Percentiles rank a stretch among this genome's conserved stretches.
These are phyloP conservation scores for Nemania sp. DNA, from an alignment of 2,329 filamentous ascomycete genomes.

Conservation along the genomic window DNA sequence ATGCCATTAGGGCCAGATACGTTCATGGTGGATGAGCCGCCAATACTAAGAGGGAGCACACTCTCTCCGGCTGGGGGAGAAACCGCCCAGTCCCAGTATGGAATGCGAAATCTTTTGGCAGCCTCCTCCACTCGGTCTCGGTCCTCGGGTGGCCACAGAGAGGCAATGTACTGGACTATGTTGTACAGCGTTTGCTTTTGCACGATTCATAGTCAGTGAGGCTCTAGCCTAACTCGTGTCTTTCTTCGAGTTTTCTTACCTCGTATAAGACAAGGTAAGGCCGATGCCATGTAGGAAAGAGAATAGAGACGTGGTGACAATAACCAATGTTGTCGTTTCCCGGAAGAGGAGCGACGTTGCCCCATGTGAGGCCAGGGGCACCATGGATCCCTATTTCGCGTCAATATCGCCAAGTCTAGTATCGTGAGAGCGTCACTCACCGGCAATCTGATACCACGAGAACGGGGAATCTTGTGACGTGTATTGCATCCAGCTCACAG, in stretches of 20 bases:
- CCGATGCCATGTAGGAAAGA: conserved; percentile 84
- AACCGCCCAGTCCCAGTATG: conserved; percentile 64
- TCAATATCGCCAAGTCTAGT: not conserved
- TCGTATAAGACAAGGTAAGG: conserved; percentile 72
- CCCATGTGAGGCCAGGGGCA: conserved; percentile 65
- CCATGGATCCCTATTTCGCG: conserved; percentile 72
- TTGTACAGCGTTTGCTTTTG: conserved; percentile 47
- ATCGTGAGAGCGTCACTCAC: conserved; percentile 46
- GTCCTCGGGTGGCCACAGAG: conserved; percentile 47
- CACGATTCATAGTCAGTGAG: not conserved
- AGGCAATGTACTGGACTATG: conserved; percentile 41
- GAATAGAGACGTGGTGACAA: conserved; percentile 74
- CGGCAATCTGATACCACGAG: conserved; percentile 80
- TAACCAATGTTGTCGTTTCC: conserved; percentile 68
- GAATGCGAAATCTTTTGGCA: conserved; percentile 57
- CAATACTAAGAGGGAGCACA: conserved; percentile 54
- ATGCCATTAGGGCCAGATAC: conserved; percentile 60
- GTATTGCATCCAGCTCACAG: conserved; percentile 72
- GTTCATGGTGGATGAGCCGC: conserved; percentile 48
- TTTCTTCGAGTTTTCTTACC: conserved; percentile 42
- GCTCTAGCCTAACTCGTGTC: not conserved
- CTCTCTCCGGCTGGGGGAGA: conserved; percentile 53
- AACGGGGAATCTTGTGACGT: conserved; percentile 64
- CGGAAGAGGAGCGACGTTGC: conserved; percentile 52
- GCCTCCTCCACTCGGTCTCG: conserved; percentile 56